Conservation (phyloP, 2,329 filamentous ascomycete species). For the Paramyrothecium roridum region DNA sequence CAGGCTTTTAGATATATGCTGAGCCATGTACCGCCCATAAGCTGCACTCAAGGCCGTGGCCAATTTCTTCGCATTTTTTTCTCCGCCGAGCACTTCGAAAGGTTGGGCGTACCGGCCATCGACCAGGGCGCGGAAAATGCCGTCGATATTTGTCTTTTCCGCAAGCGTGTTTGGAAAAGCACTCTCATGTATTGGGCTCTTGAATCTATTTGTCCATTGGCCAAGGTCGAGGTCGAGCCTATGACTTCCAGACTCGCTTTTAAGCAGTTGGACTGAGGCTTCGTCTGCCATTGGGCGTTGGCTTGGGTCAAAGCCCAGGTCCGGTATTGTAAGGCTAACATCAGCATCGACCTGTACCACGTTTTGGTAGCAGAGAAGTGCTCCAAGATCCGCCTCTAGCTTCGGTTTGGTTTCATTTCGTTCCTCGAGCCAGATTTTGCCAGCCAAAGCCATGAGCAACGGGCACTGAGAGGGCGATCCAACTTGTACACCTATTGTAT, state of each 20-base stretch:
- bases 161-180: neutral
- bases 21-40: neutral
- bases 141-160: neutral
- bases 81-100: neutral
- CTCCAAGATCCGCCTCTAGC: neutral
- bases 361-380: neutral
- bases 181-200: neutral
- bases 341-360: neutral
- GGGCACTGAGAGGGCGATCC: neutral
- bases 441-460: neutral
- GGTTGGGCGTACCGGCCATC: neutral
- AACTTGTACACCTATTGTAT: neutral
- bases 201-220: neutral
- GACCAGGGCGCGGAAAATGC: neutral
- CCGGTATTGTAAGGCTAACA: neutral
- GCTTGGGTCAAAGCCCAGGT: neutral
- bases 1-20: neutral
- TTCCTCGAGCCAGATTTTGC: neutral
- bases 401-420: neutral
- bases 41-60: neutral
- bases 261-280: neutral
- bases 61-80: neutral
- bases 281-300: neutral
- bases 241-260: neutral
- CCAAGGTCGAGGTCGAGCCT: neutral